Evolutionary conservation across 495 filamentous ascomycete species (phyloP).

Genomic region (Talaromyces borbonicus): DNA sequence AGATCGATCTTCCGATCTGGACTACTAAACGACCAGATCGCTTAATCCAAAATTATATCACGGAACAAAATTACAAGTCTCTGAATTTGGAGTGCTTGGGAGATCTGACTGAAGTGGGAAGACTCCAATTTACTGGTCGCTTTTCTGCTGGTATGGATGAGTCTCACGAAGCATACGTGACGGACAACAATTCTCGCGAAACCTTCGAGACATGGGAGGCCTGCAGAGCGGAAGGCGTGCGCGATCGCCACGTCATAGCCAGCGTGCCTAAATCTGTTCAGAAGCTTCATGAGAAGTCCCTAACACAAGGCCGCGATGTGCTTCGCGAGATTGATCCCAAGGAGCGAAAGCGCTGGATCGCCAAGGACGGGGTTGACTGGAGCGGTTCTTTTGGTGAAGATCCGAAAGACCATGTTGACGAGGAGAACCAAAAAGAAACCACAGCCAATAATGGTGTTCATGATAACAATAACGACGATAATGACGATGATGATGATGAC

Average conservation of each 20-base stretch:
- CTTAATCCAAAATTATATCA: constrained; percentile 86
- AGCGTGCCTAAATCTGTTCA: constrained; percentile 58
- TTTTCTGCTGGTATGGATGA: constrained; percentile 90
- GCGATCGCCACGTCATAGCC: constrained; percentile 51
- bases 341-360: constrained; percentile 69
- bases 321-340: constrained; percentile 56
- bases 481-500: neutral
- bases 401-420: constrained; percentile 44
- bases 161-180: constrained; percentile 71
- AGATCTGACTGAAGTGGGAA: constrained; percentile 69
- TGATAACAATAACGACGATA: constrained; percentile 1
- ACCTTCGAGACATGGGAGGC: constrained; percentile 94
- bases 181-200: constrained; percentile 81
- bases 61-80: constrained; percentile 52
- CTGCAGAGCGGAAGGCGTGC: constrained; percentile 75
- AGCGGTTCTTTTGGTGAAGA: constrained; percentile 72
- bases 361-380: constrained; percentile 78
- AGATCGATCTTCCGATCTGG: constrained; percentile 82
- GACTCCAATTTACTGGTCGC: constrained; percentile 62
- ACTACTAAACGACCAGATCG: constrained; percentile 60
- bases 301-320: constrained; percentile 69
- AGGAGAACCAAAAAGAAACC: neutral
- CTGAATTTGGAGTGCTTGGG: constrained; percentile 52
- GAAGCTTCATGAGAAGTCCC: constrained; percentile 66
- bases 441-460: constrained; percentile 5